A percentile compares a stretch with the other conserved stretches of the same genome.
Evolutionary conservation across 371 early-diverging fungal genomes (phyloP).

Genomic region (Umbelopsis sp.): DNA sequence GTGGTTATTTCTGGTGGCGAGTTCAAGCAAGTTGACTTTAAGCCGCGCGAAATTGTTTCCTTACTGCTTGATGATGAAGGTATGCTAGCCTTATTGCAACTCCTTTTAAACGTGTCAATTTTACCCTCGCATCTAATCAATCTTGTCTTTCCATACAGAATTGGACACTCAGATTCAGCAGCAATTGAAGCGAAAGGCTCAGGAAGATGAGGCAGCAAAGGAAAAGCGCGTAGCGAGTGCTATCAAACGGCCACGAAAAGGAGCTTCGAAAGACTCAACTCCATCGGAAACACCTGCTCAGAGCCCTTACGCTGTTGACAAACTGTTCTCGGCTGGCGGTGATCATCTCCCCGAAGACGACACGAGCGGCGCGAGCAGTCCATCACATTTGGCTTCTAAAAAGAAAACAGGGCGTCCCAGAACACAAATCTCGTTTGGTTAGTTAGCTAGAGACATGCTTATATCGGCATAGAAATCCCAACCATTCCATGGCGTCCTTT

Average conservation of each 20-base stretch:
- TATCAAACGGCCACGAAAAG: conserved; percentile 45
- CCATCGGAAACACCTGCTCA: conserved; percentile 32
- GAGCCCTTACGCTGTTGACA: conserved; percentile 39
- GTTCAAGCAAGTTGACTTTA: conserved; percentile 79
- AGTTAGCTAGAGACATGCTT: conserved; percentile 1
- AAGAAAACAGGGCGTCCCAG: conserved; percentile 47
- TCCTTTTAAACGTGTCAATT: too few relatives aligned
- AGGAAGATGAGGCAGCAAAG: conserved; percentile 51
- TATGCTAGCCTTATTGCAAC: neutral
- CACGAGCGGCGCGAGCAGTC: conserved; percentile 22
- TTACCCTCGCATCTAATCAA: too few relatives aligned
- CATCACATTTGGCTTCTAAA: conserved; percentile 15
- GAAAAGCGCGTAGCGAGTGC: conserved; percentile 39
- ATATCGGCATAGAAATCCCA: too few relatives aligned
- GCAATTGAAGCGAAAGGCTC: conserved; percentile 64
- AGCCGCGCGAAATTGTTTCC: conserved; percentile 87
- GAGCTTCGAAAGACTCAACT: conserved; percentile 25
- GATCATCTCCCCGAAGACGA: conserved; percentile 40
- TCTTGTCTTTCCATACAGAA: conserved; percentile 29
- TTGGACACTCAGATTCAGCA: conserved; percentile 59
- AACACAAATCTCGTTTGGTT: conserved; percentile 45
- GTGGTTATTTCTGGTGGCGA: conserved; percentile 97
- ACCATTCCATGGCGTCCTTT: too few relatives aligned
- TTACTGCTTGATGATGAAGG: conserved; percentile 82
- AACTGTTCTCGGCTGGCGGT: conserved; percentile 42